A percentile compares a stretch with the other conserved stretches of the same genome.
phyloP scores from a whole-genome alignment of 2,329 filamentous ascomycete genomes.

The Akanthomyces uredinophilus region DNA sequence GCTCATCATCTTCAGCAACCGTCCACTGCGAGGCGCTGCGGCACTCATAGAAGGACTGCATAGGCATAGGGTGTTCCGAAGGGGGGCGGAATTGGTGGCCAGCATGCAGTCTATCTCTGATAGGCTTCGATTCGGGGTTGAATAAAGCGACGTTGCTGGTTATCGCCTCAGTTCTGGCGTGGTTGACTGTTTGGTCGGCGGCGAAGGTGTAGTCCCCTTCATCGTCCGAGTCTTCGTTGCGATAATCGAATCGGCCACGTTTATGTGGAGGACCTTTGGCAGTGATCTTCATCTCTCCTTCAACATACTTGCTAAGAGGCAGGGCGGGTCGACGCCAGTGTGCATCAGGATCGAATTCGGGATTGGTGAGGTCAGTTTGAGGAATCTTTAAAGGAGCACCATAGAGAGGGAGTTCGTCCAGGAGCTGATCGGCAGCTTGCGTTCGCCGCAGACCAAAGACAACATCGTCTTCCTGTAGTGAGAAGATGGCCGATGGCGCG shows the following conservation, averaged over 20 bases:
- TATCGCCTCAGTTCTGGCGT: constrained; percentile 56
- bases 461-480: constrained; percentile 74
- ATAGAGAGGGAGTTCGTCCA: constrained; percentile 79
- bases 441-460: constrained; percentile 73
- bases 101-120: constrained; percentile 83
- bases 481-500: constrained; percentile 75
- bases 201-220: constrained; percentile 54
- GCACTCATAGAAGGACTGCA: constrained; percentile 83
- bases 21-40: constrained; percentile 89
- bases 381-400: constrained; percentile 57
- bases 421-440: constrained; percentile 66
- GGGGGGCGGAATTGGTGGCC: constrained; percentile 91
- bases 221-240: constrained; percentile 63
- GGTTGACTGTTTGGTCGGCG: constrained; percentile 43
- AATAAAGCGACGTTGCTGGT: constrained; percentile 81
- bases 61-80: constrained; percentile 85
- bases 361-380: constrained; percentile 50
- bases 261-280: constrained; percentile 64
- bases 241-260: constrained; percentile 77
- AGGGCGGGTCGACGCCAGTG: constrained; percentile 72
- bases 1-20: constrained; percentile 80
- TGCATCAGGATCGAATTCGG: constrained; percentile 62
- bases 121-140: constrained; percentile 79
- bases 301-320: constrained; percentile 80
- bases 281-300: constrained; percentile 70